Percentiles rank a stretch among this genome's conserved stretches.
phyloP scores from a whole-genome alignment of 2,329 filamentous ascomycete genomes.

The Hymenoscyphus albidus region DNA sequence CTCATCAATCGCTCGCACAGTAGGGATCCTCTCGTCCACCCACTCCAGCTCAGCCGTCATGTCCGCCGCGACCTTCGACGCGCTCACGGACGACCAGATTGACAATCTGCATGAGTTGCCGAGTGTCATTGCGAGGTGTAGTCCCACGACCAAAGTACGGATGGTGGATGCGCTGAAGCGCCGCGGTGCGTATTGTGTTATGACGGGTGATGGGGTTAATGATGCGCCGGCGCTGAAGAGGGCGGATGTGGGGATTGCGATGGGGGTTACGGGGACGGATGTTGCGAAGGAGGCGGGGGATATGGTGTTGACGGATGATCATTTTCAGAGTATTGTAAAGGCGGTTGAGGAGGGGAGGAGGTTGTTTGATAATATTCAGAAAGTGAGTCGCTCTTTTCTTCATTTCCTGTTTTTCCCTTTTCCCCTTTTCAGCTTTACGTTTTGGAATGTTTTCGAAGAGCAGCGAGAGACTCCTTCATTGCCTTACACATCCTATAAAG shows the following conservation, averaged over 20 bases:
- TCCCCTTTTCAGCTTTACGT: neutral
- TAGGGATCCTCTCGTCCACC: constrained; percentile 59
- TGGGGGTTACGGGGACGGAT: constrained; percentile 57
- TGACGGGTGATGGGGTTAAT: constrained; percentile 46
- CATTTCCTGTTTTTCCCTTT: neutral
- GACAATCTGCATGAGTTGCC: constrained; percentile 72
- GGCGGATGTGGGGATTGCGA: constrained; percentile 65
- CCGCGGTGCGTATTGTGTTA: constrained; percentile 60
- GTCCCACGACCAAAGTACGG: constrained; percentile 80
- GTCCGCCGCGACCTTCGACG: constrained; percentile 76
- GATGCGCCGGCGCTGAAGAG: constrained; percentile 51
- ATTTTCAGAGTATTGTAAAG: constrained; percentile 66
- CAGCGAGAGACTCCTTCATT: too few species aligned
- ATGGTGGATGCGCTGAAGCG: constrained; percentile 88
- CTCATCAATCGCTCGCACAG: constrained; percentile 71
- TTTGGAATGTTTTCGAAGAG: too few species aligned
- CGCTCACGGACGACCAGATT: constrained; percentile 69
- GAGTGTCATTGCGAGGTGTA: constrained; percentile 78
- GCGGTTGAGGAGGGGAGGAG: constrained; percentile 69
- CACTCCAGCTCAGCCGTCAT: constrained; percentile 63
- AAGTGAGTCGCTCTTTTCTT: constrained; percentile 25
- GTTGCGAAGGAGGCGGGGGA: constrained; percentile 59
- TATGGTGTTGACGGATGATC: constrained; percentile 66
- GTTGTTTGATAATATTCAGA: constrained; percentile 76
- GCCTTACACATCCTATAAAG: too few species aligned